These are phyloP conservation scores for Poteriospumella lacustris DNA, from an alignment of 108 stramenopile species.

Conservation along the genomic window DNA sequence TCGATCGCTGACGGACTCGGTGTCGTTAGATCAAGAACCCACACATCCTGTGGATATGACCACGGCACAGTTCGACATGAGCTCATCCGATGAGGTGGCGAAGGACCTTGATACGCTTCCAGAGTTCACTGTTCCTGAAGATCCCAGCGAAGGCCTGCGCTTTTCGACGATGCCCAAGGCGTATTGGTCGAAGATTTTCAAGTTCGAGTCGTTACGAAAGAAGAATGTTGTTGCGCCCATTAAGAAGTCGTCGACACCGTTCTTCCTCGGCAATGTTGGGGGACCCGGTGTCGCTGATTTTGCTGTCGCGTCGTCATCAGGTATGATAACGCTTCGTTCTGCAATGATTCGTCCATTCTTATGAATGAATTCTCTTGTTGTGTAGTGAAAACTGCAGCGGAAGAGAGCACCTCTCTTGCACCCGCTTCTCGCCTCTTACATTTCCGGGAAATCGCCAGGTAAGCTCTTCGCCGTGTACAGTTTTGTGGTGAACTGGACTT, in stretches of 20 bases:
- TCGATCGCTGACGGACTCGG: neutral
- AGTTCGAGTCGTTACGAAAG: neutral
- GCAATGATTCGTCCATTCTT: too few species aligned
- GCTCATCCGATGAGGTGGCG: neutral
- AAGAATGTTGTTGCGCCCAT: neutral
- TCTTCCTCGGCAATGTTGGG: too few species aligned
- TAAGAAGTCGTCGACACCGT: too few species aligned
- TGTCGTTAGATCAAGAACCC: neutral
- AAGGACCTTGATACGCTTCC: neutral
- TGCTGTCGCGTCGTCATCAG: too few species aligned
- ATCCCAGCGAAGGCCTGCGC: neutral
- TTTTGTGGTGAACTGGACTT: neutral
- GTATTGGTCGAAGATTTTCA: neutral
- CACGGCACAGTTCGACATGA: neutral
- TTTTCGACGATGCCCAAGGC: neutral
- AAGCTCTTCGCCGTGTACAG: neutral
- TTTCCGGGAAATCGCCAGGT: neutral
- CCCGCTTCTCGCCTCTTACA: neutral
- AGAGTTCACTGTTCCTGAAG: neutral
- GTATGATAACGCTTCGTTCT: too few species aligned
- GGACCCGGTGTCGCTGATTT: too few species aligned
- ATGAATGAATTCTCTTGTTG: too few species aligned
- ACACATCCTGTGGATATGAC: neutral
- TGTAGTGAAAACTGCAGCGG: too few species aligned
- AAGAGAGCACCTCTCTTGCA: neutral